Conservation (phyloP, 805 yeast species). For the Dipodascus geniculatus region DNA sequence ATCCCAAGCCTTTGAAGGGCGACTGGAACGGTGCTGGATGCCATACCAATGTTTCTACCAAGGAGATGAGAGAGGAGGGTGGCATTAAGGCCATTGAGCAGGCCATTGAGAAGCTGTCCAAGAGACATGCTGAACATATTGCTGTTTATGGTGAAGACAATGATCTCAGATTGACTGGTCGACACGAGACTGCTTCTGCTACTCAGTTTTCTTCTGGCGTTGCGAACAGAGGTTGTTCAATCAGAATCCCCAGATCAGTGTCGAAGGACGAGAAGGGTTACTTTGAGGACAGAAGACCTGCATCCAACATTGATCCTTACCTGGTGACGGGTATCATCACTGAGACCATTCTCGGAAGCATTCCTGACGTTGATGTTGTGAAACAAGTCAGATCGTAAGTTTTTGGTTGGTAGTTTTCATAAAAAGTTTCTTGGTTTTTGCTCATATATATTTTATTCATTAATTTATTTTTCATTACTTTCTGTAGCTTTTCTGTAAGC, state of each 20-base stretch:
- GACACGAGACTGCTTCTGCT: slow-evolving; percentile 96
- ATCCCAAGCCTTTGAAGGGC: slow-evolving; percentile 97
- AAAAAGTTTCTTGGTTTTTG: too few relatives aligned
- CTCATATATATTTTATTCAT: background rate
- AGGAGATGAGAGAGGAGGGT: slow-evolving; percentile 83
- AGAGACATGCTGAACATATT: slow-evolving; percentile 95
- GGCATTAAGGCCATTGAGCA: slow-evolving; percentile 91
- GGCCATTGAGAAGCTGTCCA: slow-evolving; percentile 85
- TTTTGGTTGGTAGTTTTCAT: background rate
- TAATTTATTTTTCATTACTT: background rate
- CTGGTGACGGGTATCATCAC: slow-evolving; percentile 96
- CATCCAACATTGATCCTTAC: slow-evolving; percentile 98
- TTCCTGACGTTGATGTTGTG: slow-evolving; percentile 90
- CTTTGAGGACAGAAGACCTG: slow-evolving; percentile 99
- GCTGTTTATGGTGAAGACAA: slow-evolving; percentile 92
- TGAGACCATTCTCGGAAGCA: slow-evolving; percentile 91
- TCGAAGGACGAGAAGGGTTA: slow-evolving; percentile 97
- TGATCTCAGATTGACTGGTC: slow-evolving; percentile 91
- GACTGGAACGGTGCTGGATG: slow-evolving; percentile 99
- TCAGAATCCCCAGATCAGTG: slow-evolving; percentile 97
- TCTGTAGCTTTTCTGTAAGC: too few relatives aligned
- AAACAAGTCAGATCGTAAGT: slow-evolving; percentile 41
- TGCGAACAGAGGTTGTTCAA: slow-evolving; percentile 98
- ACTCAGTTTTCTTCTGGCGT: slow-evolving; percentile 90
- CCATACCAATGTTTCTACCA: slow-evolving; percentile 96